phyloP scores from a whole-genome alignment of 306 rosid species.

The Myrica gale region DNA sequence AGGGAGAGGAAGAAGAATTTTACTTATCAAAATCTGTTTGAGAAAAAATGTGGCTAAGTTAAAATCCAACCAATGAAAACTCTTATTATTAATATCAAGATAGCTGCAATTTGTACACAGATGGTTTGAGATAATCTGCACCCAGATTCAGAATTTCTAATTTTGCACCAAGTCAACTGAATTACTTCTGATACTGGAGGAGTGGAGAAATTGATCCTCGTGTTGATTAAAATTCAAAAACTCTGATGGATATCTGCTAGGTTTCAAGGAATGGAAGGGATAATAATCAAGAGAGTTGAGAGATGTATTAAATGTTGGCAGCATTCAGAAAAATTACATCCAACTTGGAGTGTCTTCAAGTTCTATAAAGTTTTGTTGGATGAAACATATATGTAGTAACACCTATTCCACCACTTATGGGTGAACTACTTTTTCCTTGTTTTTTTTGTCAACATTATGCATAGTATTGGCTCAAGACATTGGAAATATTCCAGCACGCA shows the following conservation, averaged over 20 bases:
- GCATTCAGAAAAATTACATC: background rate
- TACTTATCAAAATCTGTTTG: background rate
- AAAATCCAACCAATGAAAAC: background rate
- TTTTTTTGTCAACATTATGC: background rate
- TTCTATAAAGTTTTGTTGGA: background rate
- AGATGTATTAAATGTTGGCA: background rate
- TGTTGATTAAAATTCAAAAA: background rate
- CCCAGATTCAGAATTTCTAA: background rate
- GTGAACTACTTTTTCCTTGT: background rate
- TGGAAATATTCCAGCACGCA: background rate
- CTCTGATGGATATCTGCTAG: background rate
- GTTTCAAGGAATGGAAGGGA: background rate
- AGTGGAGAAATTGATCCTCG: background rate
- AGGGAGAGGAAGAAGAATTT: background rate
- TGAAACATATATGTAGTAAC: background rate
- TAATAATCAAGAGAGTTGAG: background rate
- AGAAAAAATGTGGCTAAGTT: background rate
- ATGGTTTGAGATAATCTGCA: slow-evolving; percentile 1
- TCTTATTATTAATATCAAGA: background rate
- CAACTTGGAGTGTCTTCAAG: slow-evolving; percentile 3
- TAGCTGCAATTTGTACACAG: background rate
- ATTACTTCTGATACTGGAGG: slow-evolving; percentile 7
- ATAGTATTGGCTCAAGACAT: background rate
- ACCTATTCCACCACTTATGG: background rate
- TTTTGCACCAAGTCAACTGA: background rate